Evolutionary conservation across 1,284 basidiomycete genomes (phyloP), one percentile per base, ranked within the genome.

Genomic region (Ceratobasidium theobromae): DNA sequence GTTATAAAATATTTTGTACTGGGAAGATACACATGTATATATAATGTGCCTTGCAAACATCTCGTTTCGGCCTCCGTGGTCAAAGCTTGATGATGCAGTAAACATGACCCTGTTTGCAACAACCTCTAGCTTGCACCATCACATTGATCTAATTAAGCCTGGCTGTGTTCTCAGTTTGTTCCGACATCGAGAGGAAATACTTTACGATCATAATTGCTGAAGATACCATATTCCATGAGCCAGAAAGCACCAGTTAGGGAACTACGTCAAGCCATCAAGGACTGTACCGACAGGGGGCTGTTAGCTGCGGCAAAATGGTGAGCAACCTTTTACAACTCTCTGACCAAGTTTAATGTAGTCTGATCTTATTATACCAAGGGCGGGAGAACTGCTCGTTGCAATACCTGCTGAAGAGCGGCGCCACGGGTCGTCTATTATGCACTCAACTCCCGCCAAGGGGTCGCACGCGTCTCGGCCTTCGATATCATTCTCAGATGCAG

Each of bases 231-330:
- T 46, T 25, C 55, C 6, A 62, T 62, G 57, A 51, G 35, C n/a
- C 57, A 62, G 51, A 14, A 21, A 14, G 45, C 57, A 16, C 57
- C 57, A 9, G 57, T 62, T 11, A 35, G 25, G 30, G 57, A 62
- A 27, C 33, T 62, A 4, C 46, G 57, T 23, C 57, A 62, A 38
- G 74, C 74, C 4, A 70, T 75, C 28, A 66, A 70, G 18, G 74
- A 75, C 71, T 87, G 85, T 69, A 78, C 83, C 18, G 82, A 85
- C 25, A 77, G 86, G 72, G 84, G 85, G 1, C 74, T 88, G 45
- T 74, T 77, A 21, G 78, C 82, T 32, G 86, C 88, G 51, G 82
- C 87, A 46, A 91, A 89, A 79, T 91, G 89, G 89, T 89, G 71
- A 65, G 81, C 74, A 46, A 18, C 54, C 32, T 43, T 53, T 53